These are phyloP conservation scores for Fusarium sambucinum DNA, from an alignment of 2,329 filamentous ascomycete species.

Conservation along the genomic window DNA sequence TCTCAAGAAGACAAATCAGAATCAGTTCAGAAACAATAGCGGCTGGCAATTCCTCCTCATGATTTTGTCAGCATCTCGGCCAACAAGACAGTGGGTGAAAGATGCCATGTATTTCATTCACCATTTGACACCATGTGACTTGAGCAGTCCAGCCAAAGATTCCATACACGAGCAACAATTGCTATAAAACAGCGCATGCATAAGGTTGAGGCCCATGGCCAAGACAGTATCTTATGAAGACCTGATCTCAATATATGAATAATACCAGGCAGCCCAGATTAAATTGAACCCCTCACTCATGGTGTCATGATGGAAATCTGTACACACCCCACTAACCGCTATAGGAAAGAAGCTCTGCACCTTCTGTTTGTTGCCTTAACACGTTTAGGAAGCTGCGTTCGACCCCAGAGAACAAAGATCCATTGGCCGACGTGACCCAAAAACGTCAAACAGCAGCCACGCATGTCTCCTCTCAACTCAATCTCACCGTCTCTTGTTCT, in stretches of 20 bases:
- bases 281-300: slow-evolving; percentile 20
- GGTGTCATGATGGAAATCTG: slow-evolving; percentile 23
- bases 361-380: slow-evolving; percentile 32
- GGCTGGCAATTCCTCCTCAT: not conserved
- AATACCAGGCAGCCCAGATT: too few relatives aligned
- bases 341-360: slow-evolving; percentile 29
- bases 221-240: not conserved
- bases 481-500: slow-evolving; percentile 53
- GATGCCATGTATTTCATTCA: not conserved
- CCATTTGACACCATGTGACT: not conserved
- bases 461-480: slow-evolving; percentile 51
- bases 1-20: not conserved
- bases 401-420: slow-evolving; percentile 38
- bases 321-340: slow-evolving; percentile 28
- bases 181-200: not conserved
- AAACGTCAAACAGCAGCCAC: slow-evolving; percentile 37
- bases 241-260: not conserved
- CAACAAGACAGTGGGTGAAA: not conserved
- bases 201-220: not conserved
- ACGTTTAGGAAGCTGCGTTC: slow-evolving; percentile 47
- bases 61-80: not conserved
- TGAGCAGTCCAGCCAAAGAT: not conserved
- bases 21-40: not conserved
- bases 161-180: not conserved
- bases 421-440: slow-evolving; percentile 40